phyloP scores from a whole-genome alignment of 495 filamentous ascomycete genomes.

The Talaromyces borbonicus region DNA sequence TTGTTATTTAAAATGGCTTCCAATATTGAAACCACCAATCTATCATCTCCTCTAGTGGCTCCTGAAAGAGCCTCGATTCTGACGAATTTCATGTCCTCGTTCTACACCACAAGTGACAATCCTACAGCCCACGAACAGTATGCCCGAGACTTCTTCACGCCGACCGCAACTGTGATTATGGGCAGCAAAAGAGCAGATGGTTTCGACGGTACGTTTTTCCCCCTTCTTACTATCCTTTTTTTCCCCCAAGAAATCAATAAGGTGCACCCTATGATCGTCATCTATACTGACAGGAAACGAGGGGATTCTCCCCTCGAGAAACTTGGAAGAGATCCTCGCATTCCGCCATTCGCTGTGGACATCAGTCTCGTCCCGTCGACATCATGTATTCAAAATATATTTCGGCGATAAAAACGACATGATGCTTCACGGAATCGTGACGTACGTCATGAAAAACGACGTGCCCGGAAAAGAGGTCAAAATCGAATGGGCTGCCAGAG shows the following conservation, averaged over 20 bases:
- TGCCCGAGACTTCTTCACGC: slow-evolving; percentile 38
- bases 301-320: background rate
- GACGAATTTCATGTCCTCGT: slow-evolving; percentile 42
- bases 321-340: slow-evolving; percentile 46
- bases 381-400: slow-evolving; percentile 42
- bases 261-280: too few species aligned
- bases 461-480: slow-evolving; percentile 30
- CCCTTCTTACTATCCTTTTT: background rate
- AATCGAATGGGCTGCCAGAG: slow-evolving; percentile 46
- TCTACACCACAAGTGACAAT: slow-evolving; percentile 50
- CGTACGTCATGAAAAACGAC: slow-evolving; percentile 43
- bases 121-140: slow-evolving; percentile 47
- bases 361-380: slow-evolving; percentile 39
- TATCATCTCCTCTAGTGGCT: slow-evolving; percentile 12
- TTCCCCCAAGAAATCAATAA: too few species aligned
- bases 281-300: too few species aligned
- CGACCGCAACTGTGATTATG: slow-evolving; percentile 48
- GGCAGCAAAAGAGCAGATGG: slow-evolving; percentile 42
- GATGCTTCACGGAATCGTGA: slow-evolving; percentile 54
- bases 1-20: slow-evolving; percentile 24
- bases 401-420: slow-evolving; percentile 43
- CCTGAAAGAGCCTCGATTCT: slow-evolving; percentile 22
- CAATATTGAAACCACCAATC: slow-evolving; percentile 20
- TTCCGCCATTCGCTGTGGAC: slow-evolving; percentile 49
- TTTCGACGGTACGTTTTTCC: slow-evolving; percentile 30